Base-by-base conservation (phyloP, 2,329 filamentous ascomycete species). In the Stylonectria norvegica region DNA sequence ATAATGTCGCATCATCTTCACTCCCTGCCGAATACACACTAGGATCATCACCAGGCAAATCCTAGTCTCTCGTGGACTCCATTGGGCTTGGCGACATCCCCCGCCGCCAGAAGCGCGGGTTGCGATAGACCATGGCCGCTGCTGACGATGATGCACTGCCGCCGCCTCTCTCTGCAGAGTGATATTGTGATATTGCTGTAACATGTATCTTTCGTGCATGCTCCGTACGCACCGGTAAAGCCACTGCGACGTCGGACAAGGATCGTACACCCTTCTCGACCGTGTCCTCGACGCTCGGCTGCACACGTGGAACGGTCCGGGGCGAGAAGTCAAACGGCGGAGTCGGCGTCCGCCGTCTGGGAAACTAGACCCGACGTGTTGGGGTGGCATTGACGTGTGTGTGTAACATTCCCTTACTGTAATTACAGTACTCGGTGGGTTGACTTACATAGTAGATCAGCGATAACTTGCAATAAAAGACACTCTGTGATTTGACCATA, bases 271-370 rank as follows among this genome's bases (percentile, higher is more conserved):
- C 8, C 7, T 25, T 25, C 22, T 8, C 8, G 12, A 12, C 12
- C 22, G 22, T 8, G 22, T 25, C 22, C 22, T 12, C 8, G 7
- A 30, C 30, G 15, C 15, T 17, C 11, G 25, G n/a, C 12, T 14
- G 38, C 46, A 44, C 45, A 48, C 46, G 46, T 53, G 45, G 44
- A 51, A 43, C 46, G 44, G 49, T 44, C 38, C 46, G 45, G 39
- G 20, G 38, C 42, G 40, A 43, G 37, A 40, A n/a, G n/a, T n/a
- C n/a, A n/a, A n/a, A n/a, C n/a, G n/a, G n/a, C n/a, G n/a, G n/a
- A n/a, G n/a, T n/a, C n/a, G n/a, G n/a, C n/a, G n/a, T n/a, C 30
- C 31, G 16, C 12, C 36, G 12, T 35, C 20, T 40, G 12, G 22
- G 31, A 20, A 10, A 28, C 25, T n/a, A 12, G 12, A 25, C 22